Evolutionary conservation across 768 basidiomycete species (phyloP), one percentile per base, ranked within the genome.

Genomic region (Rhodocollybia butyracea): DNA sequence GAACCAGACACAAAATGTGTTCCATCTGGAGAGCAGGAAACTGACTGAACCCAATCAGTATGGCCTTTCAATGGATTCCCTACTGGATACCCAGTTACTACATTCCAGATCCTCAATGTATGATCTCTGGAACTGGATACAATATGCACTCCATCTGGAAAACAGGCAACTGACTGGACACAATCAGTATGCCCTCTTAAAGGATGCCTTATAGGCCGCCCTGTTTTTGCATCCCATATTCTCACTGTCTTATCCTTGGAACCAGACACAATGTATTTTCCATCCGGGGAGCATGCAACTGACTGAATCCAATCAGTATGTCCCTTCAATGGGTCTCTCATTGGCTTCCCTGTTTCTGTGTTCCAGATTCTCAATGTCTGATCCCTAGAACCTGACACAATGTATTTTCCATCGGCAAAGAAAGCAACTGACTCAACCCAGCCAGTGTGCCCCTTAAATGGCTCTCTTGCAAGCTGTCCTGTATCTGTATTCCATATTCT

Each of bases 231-330:
- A 63, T 82, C 77, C 81, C 80, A 82, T 1, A 81, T 67, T 13
- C 75, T 71, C 19, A 82, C 66, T 13, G 76, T 79, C 59, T 77
- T 74, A 69, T 82, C 80, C 63, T 78, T 73, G 7, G 77, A 77
- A 0, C 76, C 79, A 5, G 78, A 79, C 5, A 80, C 66, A 30
- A 83, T 72, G 60, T 68, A 73, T 60, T 76, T 76, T 12, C 81
- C 80, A 36, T 72, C 69, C 0, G n/a, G n/a, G n/a, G n/a, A n/a
- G n/a, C n/a, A n/a, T n/a, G n/a, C n/a, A n/a, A n/a, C n/a, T n/a
- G n/a, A 79, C 80, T 54, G 80, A 80, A 64, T 81, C 82, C 39
- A 76, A 73, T 21, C 83, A 66, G 30, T 50, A 22, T 8, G 50
- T 58, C 55, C 68, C 63, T 46, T 59, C 51, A 39, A 21, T 43